phyloP scores from a whole-genome alignment of 257 asterid species.

The Scutellaria galericulata region DNA sequence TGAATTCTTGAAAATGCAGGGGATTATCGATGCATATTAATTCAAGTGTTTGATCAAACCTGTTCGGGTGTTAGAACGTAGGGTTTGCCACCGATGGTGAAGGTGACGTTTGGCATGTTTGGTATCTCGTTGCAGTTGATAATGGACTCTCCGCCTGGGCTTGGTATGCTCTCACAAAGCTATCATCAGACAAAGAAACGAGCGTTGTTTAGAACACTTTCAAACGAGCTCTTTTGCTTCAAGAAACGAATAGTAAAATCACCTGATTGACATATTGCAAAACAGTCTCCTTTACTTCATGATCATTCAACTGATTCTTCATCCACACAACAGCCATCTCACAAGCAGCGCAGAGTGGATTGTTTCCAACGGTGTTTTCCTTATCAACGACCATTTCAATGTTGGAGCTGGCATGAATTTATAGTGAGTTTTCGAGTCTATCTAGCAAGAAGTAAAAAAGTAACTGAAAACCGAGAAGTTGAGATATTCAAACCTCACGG shows the following conservation, averaged over 20 bases:
- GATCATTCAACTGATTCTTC: conserved; percentile 70
- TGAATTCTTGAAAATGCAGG: not conserved
- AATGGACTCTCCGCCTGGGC: conserved; percentile 80
- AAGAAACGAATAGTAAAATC: conserved; percentile 19
- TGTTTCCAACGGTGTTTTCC: conserved; percentile 45
- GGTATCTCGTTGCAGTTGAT: conserved; percentile 68
- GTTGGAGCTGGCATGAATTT: conserved; percentile 62
- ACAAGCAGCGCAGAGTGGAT: conserved; percentile 75
- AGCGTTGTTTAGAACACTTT: not conserved
- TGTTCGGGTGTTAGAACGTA: conserved; percentile 80
- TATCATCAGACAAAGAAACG: conserved; percentile 37
- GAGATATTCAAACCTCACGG: conserved; percentile 54
- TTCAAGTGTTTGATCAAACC: conserved; percentile 47
- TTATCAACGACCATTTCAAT: conserved; percentile 74
- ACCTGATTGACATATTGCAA: conserved; percentile 83
- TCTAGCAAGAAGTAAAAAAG: not conserved
- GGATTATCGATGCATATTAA: not conserved
- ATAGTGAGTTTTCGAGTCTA: not conserved
- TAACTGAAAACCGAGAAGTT: conserved; percentile 10
- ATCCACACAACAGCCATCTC: conserved; percentile 98
- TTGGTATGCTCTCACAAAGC: conserved; percentile 91
- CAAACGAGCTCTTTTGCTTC: conserved; percentile 5
- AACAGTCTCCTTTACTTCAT: conserved; percentile 71
- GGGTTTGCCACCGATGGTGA: conserved; percentile 64
- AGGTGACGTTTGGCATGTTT: conserved; percentile 68